These are phyloP conservation scores for Delonix regia DNA, from an alignment of 306 rosid genomes.

Conservation along the genomic window DNA sequence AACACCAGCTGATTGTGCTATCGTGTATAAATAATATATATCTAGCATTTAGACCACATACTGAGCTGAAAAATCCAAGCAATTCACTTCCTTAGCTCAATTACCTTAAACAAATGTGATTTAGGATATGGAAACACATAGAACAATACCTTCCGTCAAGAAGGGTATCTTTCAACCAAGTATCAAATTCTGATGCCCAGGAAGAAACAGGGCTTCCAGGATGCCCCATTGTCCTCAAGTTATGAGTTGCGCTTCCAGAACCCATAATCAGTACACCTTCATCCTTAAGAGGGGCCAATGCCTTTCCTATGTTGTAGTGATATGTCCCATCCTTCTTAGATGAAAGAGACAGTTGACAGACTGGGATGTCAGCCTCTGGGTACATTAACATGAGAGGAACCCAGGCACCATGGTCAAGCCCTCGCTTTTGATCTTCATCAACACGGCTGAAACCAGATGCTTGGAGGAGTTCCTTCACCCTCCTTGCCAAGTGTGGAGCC, in stretches of 20 bases:
- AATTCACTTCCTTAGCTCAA: background rate
- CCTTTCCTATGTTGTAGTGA: slow-evolving; percentile 68
- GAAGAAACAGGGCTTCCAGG: background rate
- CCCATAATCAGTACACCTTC: slow-evolving; percentile 59
- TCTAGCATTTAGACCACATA: background rate
- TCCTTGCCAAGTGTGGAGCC: slow-evolving; percentile 58
- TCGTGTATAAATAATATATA: background rate
- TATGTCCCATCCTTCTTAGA: slow-evolving; percentile 44
- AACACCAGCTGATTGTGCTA: background rate
- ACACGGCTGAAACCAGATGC: slow-evolving; percentile 48
- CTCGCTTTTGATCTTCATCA: slow-evolving; percentile 59
- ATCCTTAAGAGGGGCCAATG: slow-evolving; percentile 66
- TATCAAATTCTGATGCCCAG: slow-evolving; percentile 31
- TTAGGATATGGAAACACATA: background rate
- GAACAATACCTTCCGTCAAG: slow-evolving; percentile 1
- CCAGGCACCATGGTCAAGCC: slow-evolving; percentile 89
- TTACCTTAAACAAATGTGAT: background rate
- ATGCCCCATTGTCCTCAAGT: slow-evolving; percentile 29
- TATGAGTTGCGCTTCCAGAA: slow-evolving; percentile 61
- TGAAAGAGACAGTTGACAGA: slow-evolving; percentile 75
- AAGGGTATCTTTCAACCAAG: background rate
- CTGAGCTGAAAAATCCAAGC: background rate
- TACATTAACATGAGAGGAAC: slow-evolving; percentile 75
- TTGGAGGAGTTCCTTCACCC: slow-evolving; percentile 57
- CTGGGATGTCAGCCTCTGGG: slow-evolving; percentile 72